Evolutionary conservation across 768 basidiomycete species (phyloP).

Genomic region (Calocybe indica): DNA sequence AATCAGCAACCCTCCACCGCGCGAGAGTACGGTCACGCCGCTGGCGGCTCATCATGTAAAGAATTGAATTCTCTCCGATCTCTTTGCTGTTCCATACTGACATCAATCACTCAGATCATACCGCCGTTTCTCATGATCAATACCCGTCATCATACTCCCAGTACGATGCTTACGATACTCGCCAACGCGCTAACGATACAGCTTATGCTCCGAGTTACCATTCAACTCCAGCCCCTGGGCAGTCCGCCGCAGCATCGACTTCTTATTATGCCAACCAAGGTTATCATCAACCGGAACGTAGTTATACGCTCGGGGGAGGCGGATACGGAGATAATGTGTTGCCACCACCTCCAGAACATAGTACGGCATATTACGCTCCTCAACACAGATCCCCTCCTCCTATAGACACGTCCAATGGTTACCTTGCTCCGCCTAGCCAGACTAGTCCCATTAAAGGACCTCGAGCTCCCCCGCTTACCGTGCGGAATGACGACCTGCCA

Average conservation of each 20-base stretch:
- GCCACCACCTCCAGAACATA: constrained; percentile 26
- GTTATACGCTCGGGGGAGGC: constrained; percentile 51
- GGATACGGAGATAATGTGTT: constrained; percentile 49
- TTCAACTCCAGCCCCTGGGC: constrained; percentile 12
- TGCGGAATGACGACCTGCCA: constrained; percentile 42
- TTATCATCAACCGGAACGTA: constrained; percentile 34
- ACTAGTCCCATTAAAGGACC: constrained; percentile 41
- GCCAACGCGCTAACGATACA: constrained; percentile 13
- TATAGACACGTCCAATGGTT: constrained; percentile 30
- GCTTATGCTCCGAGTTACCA: constrained; percentile 9
- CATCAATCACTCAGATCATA: constrained; percentile 40
- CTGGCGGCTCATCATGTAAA: constrained; percentile 48
- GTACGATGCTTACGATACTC: constrained; percentile 44
- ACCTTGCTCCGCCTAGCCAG: constrained; percentile 11
- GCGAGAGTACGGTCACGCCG: constrained; percentile 46
- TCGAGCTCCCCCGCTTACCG: constrained; percentile 23
- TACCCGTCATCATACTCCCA: constrained; percentile 39
- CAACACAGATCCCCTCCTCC: constrained; percentile 26
- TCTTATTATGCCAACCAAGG: constrained; percentile 17
- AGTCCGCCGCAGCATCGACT: constrained; percentile 27
- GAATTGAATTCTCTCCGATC: constrained; percentile 16
- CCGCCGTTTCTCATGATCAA: constrained; percentile 45
- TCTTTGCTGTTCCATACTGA: constrained; percentile 1
- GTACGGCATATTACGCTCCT: constrained; percentile 16
- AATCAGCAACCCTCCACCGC: constrained; percentile 28